Percentiles rank a stretch among this genome's conserved stretches.
Evolutionary conservation across 768 basidiomycete genomes (phyloP).

Genomic region (Trametes meyenii): DNA sequence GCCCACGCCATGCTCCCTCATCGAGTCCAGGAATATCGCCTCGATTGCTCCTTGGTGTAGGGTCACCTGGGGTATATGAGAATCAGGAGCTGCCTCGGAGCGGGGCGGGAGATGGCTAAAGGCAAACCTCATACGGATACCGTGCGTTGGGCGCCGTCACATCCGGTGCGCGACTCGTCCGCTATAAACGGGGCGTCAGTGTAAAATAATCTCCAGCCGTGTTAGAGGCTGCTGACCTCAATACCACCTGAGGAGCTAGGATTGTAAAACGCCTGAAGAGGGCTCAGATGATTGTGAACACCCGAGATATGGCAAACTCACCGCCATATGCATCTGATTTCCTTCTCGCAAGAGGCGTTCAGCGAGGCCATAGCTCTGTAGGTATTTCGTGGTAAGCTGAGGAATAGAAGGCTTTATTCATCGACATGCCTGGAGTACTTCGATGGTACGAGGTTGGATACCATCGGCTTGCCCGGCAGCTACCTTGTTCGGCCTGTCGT

Average conservation of each 20-base stretch:
- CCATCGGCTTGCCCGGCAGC: conserved; percentile 59
- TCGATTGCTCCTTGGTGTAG: conserved; percentile 71
- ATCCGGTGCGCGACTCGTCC: conserved; percentile 65
- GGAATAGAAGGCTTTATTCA: no score
- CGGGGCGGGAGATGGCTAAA: neutral
- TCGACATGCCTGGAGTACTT: conserved; percentile 47
- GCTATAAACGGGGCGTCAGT: conserved; percentile 38
- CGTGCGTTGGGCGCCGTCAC: conserved; percentile 66
- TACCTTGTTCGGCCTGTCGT: conserved; percentile 41
- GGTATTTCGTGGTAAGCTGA: neutral
- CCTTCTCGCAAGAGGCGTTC: conserved; percentile 66
- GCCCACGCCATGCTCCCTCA: conserved; percentile 48
- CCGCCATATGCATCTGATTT: conserved; percentile 71
- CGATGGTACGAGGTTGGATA: conserved; percentile 58
- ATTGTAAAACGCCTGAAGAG: conserved; percentile 72
- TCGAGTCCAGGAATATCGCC: conserved; percentile 58
- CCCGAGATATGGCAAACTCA: conserved; percentile 36
- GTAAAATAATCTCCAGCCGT: neutral
- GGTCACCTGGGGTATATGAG: conserved; percentile 44
- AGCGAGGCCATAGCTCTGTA: conserved; percentile 76
- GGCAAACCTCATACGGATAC: conserved; percentile 70
- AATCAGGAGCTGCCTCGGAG: neutral
- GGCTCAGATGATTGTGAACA: neutral
- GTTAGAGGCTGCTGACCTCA: conserved; percentile 43
- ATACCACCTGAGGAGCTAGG: conserved; percentile 64